Evolutionary conservation across 768 basidiomycete genomes (phyloP), one percentile per base, ranked within the genome.

Genomic region (Mycena vitilis): DNA sequence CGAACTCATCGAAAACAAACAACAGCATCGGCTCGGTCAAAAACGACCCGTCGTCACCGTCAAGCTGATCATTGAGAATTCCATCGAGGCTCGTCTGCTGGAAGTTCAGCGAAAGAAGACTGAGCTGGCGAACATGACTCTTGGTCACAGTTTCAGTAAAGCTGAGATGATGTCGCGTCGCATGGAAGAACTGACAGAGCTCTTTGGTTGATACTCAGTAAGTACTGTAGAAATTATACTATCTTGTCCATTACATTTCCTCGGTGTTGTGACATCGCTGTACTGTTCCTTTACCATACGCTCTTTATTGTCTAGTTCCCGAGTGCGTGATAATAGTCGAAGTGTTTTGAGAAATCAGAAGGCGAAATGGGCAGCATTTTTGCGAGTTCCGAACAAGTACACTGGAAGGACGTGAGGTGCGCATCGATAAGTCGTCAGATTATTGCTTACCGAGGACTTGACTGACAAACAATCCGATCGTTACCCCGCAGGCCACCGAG

Each of bases 91-190:
- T 62, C 91, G 92, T 62, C 86, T 99, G 73, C 86, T 98, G 56
- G 92, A 95, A 80, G 95, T 99, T 9, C 97, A 99, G 81, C 87
- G 86, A 79, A 95, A 96, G 85, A 99, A 99, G 83, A 94, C 93
- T 18, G 94, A 91, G 71, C 82, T 99, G 65, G 97, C 97, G 49
- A 95, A 98, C 74, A 90, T 98, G 89, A 96, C 97, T 5, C 85
- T 98, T 51, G 95, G 93, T 47, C 89, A 94, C 71, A 91, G 87
- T 75, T 87, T 94, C 78, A 95, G 88, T 81, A 96, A 97, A 78
- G 88, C 91, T 47, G 96, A 99, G 75, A 81, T 99, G 72, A 81
- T 94, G 78, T 89, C 92, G 68, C 90, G 95, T 67, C 91, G 96
- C 68, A 84, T 95, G 87, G 94, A 96, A 73, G 96, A 98, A 75